Percentiles rank a stretch among this genome's conserved stretches.
Conservation (phyloP, 345 rosid species). For the Lepidium sativum region DNA sequence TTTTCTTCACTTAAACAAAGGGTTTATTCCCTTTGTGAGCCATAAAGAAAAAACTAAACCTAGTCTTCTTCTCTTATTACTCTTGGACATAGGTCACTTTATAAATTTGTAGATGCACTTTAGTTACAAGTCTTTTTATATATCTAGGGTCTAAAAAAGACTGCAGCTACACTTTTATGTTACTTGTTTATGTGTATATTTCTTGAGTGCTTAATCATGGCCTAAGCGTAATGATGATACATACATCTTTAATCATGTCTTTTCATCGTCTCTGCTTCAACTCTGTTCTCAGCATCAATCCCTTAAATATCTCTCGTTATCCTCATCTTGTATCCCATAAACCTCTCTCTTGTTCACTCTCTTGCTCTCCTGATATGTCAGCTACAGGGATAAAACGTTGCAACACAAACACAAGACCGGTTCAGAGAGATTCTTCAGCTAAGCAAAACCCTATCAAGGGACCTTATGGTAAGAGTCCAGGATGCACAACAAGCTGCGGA, state of each 20-base stretch:
- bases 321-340: not conserved
- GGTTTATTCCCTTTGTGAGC: constrained; percentile 19
- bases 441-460: constrained; percentile 5
- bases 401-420: constrained; percentile 12
- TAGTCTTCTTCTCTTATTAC: constrained; percentile 18
- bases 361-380: constrained; percentile 24
- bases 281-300: constrained; percentile 5
- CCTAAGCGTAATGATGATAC: constrained; percentile 23
- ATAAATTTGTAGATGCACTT: constrained; percentile 13
- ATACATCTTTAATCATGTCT: constrained; percentile 22
- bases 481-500: constrained; percentile 35
- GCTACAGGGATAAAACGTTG: constrained; percentile 17
- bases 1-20: constrained; percentile 14
- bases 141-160: constrained; percentile 7
- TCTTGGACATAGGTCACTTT: constrained; percentile 21
- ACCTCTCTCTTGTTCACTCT: constrained; percentile 7
- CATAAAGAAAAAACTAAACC: constrained; percentile 11
- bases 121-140: constrained; percentile 1
- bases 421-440: not conserved
- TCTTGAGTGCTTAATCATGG: constrained; percentile 31
- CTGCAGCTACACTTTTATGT: constrained; percentile 2
- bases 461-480: constrained; percentile 15
- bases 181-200: constrained; percentile 21
- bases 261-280: constrained; percentile 10
- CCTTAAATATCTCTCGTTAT: constrained; percentile 13